These are phyloP conservation scores for Nectriaceae sp. DNA, from an alignment of 2,329 filamentous ascomycete genomes.

Conservation along the genomic window DNA sequence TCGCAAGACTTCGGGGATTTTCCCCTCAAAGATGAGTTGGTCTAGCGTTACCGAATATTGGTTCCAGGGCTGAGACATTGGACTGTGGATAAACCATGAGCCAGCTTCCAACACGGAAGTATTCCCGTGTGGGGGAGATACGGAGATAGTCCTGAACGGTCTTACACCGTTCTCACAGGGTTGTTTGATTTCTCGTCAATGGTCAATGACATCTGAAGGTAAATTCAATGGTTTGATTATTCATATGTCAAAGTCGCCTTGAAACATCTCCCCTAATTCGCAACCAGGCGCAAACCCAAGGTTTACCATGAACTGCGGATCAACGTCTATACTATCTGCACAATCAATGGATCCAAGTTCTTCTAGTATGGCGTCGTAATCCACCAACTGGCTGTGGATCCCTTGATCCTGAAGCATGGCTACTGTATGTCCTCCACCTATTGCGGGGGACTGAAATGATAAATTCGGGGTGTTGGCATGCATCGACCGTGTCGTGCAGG, in stretches of 20 bases:
- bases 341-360: slow-evolving; percentile 54
- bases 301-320: slow-evolving; percentile 67
- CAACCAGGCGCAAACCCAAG: slow-evolving; percentile 65
- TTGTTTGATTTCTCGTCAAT: too few relatives aligned
- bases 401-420: slow-evolving; percentile 19
- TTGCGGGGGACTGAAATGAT: slow-evolving; percentile 25
- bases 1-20: slow-evolving; percentile 9
- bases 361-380: slow-evolving; percentile 55
- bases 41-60: too few relatives aligned
- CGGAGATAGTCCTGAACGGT: too few relatives aligned
- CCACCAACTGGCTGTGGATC: slow-evolving; percentile 33
- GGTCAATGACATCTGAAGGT: too few relatives aligned
- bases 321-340: slow-evolving; percentile 51
- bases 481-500: slow-evolving; percentile 21
- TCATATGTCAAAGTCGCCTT: slow-evolving; percentile 34
- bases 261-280: slow-evolving; percentile 56
- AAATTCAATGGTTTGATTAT: neutral
- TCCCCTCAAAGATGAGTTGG: too few relatives aligned
- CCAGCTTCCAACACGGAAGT: neutral
- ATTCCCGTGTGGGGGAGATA: too few relatives aligned
- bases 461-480: slow-evolving; percentile 26
- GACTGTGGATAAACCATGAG: neutral
- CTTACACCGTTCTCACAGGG: too few relatives aligned
- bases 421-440: slow-evolving; percentile 21
- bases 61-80: neutral